Evolutionary conservation across 2,329 filamentous ascomycete species (phyloP).

Genomic region (Fusarium heterosporum): DNA sequence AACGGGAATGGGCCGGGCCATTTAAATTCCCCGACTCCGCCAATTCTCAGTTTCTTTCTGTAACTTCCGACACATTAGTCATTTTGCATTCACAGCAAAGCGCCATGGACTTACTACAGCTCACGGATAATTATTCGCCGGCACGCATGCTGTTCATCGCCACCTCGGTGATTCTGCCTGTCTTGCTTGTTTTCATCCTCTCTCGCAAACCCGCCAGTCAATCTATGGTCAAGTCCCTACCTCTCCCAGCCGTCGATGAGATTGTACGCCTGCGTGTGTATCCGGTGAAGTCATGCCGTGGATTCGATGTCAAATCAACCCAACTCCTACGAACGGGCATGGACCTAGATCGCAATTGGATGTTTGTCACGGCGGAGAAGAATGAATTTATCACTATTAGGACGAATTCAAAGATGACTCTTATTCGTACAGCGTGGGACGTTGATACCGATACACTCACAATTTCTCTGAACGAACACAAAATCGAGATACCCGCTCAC

Average conservation of each 20-base stretch:
- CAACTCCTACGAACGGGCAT: conserved; percentile 67
- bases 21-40: not conserved
- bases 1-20: not conserved
- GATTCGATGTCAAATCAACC: conserved; percentile 64
- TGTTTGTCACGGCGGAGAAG: conserved; percentile 68
- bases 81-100: not conserved
- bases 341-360: conserved; percentile 73
- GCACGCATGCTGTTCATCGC: conserved; percentile 4
- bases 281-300: conserved; percentile 75
- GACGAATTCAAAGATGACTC: conserved; percentile 69
- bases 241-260: conserved; percentile 37
- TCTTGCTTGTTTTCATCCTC: conserved; percentile 22
- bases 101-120: conserved; percentile 6
- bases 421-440: conserved; percentile 59
- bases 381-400: conserved; percentile 72
- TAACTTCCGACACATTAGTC: not conserved
- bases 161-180: conserved; percentile 5
- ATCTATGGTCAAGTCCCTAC: conserved; percentile 2
- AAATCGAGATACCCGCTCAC: conserved; percentile 65
- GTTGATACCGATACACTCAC: conserved; percentile 55
- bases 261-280: conserved; percentile 63
- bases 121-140: not conserved
- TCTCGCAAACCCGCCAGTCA: not conserved
- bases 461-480: conserved; percentile 58
- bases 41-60: not conserved